phyloP scores from a whole-genome alignment of 108 stramenopile genomes.

The Cylindrotheca closterium region DNA sequence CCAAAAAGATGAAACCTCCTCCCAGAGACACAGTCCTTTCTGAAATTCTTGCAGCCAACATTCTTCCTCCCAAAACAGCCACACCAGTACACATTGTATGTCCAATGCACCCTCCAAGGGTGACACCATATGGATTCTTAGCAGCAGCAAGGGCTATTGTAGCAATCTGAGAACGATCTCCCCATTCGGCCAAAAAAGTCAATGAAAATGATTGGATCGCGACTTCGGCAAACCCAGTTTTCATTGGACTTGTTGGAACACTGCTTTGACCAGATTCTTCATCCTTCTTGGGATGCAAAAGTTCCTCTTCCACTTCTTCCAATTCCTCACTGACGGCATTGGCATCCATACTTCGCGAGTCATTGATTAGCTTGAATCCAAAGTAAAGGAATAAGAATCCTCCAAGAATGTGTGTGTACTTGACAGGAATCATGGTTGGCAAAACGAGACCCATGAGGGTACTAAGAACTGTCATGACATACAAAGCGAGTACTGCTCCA shows the following conservation, averaged over 20 bases:
- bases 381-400: slow-evolving; percentile 97
- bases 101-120: slow-evolving; percentile 94
- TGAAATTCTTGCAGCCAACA: slow-evolving; percentile 94
- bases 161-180: slow-evolving; percentile 99
- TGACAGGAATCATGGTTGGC: slow-evolving; percentile 81
- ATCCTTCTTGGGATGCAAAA: slow-evolving; percentile 66
- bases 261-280: slow-evolving; percentile 26
- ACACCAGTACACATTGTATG: slow-evolving; percentile 97
- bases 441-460: slow-evolving; percentile 93
- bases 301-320: slow-evolving; percentile 97
- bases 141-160: slow-evolving; percentile 97
- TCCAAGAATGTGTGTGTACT: slow-evolving; percentile 94
- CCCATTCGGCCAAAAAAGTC: slow-evolving; percentile 99
- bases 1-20: slow-evolving; percentile 92
- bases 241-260: slow-evolving; percentile 6
- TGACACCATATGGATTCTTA: slow-evolving; percentile 96
- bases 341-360: slow-evolving; percentile 77
- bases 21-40: slow-evolving; percentile 90
- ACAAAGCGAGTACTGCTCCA: slow-evolving; percentile 89
- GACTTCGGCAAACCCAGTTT: slow-evolving; percentile 41
- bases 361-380: slow-evolving; percentile 90
- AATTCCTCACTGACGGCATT: slow-evolving; percentile 93
- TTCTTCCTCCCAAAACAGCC: slow-evolving; percentile 97
- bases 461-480: slow-evolving; percentile 94
- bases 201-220: slow-evolving; percentile 90